These are phyloP conservation scores for Elaeagnus macrophylla DNA, from an alignment of 306 rosid species.

Conservation along the genomic window DNA sequence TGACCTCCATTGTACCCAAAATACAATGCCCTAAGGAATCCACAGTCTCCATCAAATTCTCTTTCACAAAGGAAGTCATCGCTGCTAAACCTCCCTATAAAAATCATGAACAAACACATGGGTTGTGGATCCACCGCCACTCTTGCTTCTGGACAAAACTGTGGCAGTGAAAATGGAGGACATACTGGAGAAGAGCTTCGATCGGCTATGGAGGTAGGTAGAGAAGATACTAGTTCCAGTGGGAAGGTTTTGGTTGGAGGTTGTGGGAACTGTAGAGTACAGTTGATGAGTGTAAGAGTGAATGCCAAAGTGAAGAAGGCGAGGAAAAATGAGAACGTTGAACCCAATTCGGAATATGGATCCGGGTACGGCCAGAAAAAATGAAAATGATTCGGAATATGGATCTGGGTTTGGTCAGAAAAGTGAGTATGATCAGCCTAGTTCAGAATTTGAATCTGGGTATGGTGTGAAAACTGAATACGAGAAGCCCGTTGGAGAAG, in stretches of 20 bases:
- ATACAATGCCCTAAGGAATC: slow-evolving; percentile 59
- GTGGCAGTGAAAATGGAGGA: slow-evolving; percentile 72
- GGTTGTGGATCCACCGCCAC: slow-evolving; percentile 23
- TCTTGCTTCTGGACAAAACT: slow-evolving; percentile 63
- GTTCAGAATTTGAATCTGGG: slow-evolving; percentile 1
- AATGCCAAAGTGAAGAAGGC: slow-evolving; percentile 46
- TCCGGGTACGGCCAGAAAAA: background rate
- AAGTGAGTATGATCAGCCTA: background rate
- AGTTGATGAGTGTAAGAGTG: slow-evolving; percentile 49
- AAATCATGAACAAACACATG: slow-evolving; percentile 81
- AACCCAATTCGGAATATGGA: background rate
- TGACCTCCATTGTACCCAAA: slow-evolving; percentile 24
- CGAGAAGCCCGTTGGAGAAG: background rate
- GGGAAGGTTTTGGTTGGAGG: slow-evolving; percentile 3
- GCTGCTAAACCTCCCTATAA: slow-evolving; percentile 56
- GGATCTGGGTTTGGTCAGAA: slow-evolving; percentile 1
- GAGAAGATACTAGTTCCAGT: slow-evolving; percentile 34
- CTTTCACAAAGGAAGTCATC: slow-evolving; percentile 67
- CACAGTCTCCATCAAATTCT: slow-evolving; percentile 51
- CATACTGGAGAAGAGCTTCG: slow-evolving; percentile 76
- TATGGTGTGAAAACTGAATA: slow-evolving; percentile 6
- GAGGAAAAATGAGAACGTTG: background rate
- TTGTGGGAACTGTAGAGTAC: slow-evolving; percentile 27
- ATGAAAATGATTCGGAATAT: background rate
- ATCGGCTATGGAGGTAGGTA: slow-evolving; percentile 34